Percentiles rank a stretch among this genome's conserved stretches.
These are phyloP conservation scores for Aspergillus cejpii DNA, from an alignment of 2,329 filamentous ascomycete species.

Conservation along the genomic window DNA sequence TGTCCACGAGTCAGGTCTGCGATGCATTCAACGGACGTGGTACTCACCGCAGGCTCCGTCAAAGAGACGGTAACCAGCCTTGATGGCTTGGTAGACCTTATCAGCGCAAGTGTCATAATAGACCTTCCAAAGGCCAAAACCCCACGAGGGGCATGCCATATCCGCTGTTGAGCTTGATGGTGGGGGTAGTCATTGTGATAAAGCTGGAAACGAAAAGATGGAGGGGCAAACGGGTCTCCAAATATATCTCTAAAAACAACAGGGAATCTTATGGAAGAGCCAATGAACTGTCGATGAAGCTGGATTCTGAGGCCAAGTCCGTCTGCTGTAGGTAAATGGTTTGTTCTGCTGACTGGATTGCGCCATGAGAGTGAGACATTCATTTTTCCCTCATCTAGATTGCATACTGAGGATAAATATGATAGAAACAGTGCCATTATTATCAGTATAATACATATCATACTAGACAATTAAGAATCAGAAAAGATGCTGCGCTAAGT, in stretches of 20 bases:
- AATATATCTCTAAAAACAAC: neutral
- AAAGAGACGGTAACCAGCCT: conserved; percentile 55
- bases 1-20: conserved; percentile 28
- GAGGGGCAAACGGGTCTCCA: neutral
- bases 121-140: conserved; percentile 68
- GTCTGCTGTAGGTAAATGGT: neutral
- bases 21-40: neutral
- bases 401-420: too few relatives aligned
- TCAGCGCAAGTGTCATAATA: conserved; percentile 66
- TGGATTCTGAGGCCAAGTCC: neutral
- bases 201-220: neutral
- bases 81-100: conserved; percentile 66
- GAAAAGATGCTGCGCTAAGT: neutral
- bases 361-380: too few relatives aligned
- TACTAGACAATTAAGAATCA: too few relatives aligned
- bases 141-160: conserved; percentile 40
- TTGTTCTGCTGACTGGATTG: neutral
- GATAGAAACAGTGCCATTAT: too few relatives aligned
- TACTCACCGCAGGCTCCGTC: conserved; percentile 53
- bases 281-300: neutral
- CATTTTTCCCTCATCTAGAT: too few relatives aligned
- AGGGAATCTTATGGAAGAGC: neutral
- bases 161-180: conserved; percentile 23
- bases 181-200: conserved; percentile 2
- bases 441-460: too few relatives aligned